These are phyloP conservation scores for Crucihimalaya himalaica DNA, from an alignment of 345 rosid species.

Conservation along the genomic window DNA sequence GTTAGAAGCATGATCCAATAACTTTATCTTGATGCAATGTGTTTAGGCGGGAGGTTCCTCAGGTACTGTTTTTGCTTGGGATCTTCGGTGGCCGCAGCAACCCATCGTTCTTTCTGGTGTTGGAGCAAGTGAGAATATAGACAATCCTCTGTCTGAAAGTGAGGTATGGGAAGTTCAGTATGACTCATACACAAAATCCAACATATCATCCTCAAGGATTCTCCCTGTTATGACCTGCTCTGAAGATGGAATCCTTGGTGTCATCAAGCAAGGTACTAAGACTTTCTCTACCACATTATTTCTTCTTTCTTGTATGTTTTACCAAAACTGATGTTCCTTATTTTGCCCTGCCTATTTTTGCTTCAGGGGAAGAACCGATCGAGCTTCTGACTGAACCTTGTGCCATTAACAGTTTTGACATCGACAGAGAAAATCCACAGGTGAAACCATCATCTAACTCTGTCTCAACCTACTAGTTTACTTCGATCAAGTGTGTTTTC, in stretches of 20 bases:
- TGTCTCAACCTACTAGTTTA: not conserved
- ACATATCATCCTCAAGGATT: conserved; percentile 61
- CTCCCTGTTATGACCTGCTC: conserved; percentile 88
- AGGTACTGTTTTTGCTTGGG: conserved; percentile 90
- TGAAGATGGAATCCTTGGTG: conserved; percentile 92
- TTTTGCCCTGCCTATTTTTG: not conserved
- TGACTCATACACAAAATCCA: conserved; percentile 62
- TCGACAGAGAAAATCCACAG: conserved; percentile 71
- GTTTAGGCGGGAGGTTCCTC: conserved; percentile 88
- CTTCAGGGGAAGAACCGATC: conserved; percentile 62
- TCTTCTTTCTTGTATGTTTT: not conserved
- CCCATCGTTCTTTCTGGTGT: conserved; percentile 72
- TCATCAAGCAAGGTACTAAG: conserved; percentile 66
- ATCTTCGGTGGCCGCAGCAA: conserved; percentile 65
- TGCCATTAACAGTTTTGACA: conserved; percentile 92
- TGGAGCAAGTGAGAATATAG: conserved; percentile 43
- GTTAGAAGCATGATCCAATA: not conserved
- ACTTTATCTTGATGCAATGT: conserved; percentile 11
- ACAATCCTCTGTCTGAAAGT: conserved; percentile 62
- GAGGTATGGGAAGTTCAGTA: conserved; percentile 93
- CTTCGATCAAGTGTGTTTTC: conserved; percentile 10
- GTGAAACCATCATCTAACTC: conserved; percentile 40
- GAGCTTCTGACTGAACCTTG: conserved; percentile 90
- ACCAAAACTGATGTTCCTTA: conserved; percentile 2
- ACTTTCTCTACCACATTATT: not conserved